Conservation (phyloP, 495 filamentous ascomycete species). For the Penicillium dipodomyicola region DNA sequence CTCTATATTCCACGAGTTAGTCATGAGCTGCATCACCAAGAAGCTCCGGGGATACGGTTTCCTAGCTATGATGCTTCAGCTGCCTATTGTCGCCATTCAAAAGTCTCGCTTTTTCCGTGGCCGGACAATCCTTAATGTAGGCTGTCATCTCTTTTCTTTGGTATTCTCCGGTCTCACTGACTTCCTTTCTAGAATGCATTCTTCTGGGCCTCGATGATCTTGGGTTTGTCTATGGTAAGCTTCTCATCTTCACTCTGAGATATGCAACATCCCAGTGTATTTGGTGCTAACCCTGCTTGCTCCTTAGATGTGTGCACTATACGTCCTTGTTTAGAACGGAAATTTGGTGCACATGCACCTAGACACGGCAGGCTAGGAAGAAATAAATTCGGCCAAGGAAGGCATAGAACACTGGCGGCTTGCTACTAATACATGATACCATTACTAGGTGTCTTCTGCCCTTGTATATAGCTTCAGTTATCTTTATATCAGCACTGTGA, state of each 20-base stretch:
- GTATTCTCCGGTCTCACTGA: background rate
- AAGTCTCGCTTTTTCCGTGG: slow-evolving; percentile 71
- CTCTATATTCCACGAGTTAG: slow-evolving; percentile 86
- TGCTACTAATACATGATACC: background rate
- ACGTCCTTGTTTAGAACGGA: slow-evolving; percentile 48
- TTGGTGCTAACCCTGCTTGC: slow-evolving; percentile 11
- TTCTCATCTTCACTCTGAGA: background rate
- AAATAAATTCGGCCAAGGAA: background rate
- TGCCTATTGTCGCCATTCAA: slow-evolving; percentile 91
- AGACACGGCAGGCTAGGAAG: background rate
- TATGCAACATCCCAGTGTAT: background rate
- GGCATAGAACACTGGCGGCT: background rate
- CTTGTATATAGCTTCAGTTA: slow-evolving; percentile 2
- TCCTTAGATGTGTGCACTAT: slow-evolving; percentile 54
- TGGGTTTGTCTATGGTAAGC: slow-evolving; percentile 82
- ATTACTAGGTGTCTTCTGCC: background rate
- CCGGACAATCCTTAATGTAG: slow-evolving; percentile 70
- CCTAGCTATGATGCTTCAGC: slow-evolving; percentile 89
- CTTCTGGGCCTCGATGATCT: slow-evolving; percentile 95
- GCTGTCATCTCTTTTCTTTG: slow-evolving; percentile 9
- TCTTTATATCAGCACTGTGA: background rate
- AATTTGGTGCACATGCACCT: background rate
- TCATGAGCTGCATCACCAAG: slow-evolving; percentile 98
- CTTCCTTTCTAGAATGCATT: slow-evolving; percentile 62
- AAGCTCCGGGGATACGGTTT: slow-evolving; percentile 95